Base-by-base conservation (phyloP, 108 stramenopile species). In the Cyclostephanos tholiformis region DNA sequence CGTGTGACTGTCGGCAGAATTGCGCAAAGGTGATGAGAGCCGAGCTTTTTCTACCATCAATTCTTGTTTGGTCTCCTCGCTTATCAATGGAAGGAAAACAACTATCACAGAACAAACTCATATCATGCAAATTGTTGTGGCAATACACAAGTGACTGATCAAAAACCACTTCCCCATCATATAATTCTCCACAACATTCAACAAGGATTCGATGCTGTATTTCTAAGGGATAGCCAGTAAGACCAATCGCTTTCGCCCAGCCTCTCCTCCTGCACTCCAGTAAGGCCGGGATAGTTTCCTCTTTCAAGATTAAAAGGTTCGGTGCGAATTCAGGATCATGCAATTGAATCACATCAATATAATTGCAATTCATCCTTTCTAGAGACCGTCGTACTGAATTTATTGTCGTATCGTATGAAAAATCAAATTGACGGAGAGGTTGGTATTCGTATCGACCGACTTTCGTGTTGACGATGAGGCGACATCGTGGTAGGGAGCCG, bases 251-350 rank as follows among this genome's bases (percentile, higher is more conserved):
- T 67, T 74, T 82, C 67, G 91, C 82, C 85, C 85, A 90, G 12
- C 93, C 91, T 60, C 79, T 63, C 30, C 69, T 74, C 49, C 68
- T 82, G 36, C 90, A 89, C 32, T 92, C 83, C 4, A 90, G 52
- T 48, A 87, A 66, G 17, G 84, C 86, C 11, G 94, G 92, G 56
- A 97, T 89, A 19, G 92, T 93, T 53, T 95, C 93, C 3, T 87
- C 63, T 55, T 93, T 27, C 50, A 96, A 75, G 10, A 87, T 25
- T 5, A 88, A 67, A 23, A 97, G 51, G n/a, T 75, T 72, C 0
- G 88, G 91, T 36, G 88, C 80, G 73, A 93, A 97, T 77, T 97
- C 96, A 6, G 96, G 93, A 77, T 97, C 96, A 69, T 97, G 96
- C n/a, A 97, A 41, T 68, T 97, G 96, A 26, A 95, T 49, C 13